phyloP scores from a whole-genome alignment of 768 basidiomycete genomes.

The Mycena polygramma region DNA sequence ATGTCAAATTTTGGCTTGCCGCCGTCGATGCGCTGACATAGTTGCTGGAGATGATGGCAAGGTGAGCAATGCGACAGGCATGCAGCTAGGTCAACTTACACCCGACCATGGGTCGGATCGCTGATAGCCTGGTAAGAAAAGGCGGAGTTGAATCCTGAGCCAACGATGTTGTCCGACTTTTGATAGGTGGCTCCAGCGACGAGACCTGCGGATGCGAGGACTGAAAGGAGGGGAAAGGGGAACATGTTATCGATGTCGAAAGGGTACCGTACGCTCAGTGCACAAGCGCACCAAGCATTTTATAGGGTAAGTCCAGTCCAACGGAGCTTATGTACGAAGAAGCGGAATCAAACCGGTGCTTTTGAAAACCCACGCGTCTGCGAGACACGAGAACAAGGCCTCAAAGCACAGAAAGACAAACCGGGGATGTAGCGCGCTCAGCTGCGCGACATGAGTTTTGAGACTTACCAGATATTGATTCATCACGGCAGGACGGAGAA shows the following conservation, averaged over 20 bases:
- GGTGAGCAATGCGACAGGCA: background rate
- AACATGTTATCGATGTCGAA: background rate
- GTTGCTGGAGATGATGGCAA: conserved; percentile 46
- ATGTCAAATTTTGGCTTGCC: conserved; percentile 67
- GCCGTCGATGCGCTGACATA: conserved; percentile 66
- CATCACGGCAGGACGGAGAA: background rate
- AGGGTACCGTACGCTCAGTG: background rate
- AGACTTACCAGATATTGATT: background rate
- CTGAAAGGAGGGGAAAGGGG: conserved; percentile 30
- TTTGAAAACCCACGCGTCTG: background rate
- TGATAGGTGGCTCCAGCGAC: conserved; percentile 61
- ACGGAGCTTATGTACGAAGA: background rate
- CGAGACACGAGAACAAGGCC: background rate
- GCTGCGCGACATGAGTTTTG: background rate
- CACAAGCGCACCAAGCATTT: background rate
- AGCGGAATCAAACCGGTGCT: background rate
- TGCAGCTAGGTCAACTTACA: conserved; percentile 52
- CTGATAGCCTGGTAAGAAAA: conserved; percentile 64
- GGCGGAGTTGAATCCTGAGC: conserved; percentile 61
- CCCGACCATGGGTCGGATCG: conserved; percentile 77
- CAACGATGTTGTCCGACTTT: conserved; percentile 58
- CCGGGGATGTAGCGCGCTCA: background rate
- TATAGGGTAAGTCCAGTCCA: background rate
- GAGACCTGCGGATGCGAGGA: conserved; percentile 34
- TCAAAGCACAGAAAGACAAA: background rate